A percentile compares a stretch with the other conserved stretches of the same genome.
Evolutionary conservation across 495 filamentous ascomycete species (phyloP).

Genomic region (Pyrenopolyporus hunteri): DNA sequence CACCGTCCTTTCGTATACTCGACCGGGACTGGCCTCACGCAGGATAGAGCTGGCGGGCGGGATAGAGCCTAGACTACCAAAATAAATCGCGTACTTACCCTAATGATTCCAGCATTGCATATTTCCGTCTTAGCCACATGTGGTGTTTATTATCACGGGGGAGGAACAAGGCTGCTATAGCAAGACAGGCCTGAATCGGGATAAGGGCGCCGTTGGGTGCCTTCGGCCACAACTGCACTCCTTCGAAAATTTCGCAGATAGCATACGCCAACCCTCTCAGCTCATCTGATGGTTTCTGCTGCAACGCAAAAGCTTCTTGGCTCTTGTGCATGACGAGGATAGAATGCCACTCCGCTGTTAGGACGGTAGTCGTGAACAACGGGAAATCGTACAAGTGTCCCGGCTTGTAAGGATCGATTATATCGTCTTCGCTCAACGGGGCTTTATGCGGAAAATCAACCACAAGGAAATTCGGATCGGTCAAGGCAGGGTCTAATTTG

Average conservation of each 20-base stretch:
- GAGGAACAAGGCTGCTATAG: conserved; percentile 77
- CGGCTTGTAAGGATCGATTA: conserved; percentile 73
- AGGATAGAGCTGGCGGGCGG: not conserved
- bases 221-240: conserved; percentile 73
- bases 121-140: conserved; percentile 84
- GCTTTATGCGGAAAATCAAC: conserved; percentile 60
- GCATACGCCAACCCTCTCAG: conserved; percentile 67
- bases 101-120: conserved; percentile 76
- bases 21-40: not conserved
- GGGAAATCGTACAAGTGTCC: conserved; percentile 69
- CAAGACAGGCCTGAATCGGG: conserved; percentile 75
- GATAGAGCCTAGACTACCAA: not conserved
- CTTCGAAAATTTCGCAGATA: conserved; percentile 77
- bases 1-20: not conserved
- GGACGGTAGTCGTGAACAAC: conserved; percentile 72
- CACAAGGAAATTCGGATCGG: conserved; percentile 63
- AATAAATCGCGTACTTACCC: conserved; percentile 66
- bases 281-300: conserved; percentile 48
- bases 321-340: conserved; percentile 81
- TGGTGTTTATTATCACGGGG: conserved; percentile 72
- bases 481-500: conserved; percentile 63
- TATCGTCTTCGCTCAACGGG: conserved; percentile 63
- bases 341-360: conserved; percentile 78
- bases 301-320: conserved; percentile 58
- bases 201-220: conserved; percentile 72